Evolutionary conservation across 305 asterid genomes (phyloP).

Genomic region (Fraxinus ornus): DNA sequence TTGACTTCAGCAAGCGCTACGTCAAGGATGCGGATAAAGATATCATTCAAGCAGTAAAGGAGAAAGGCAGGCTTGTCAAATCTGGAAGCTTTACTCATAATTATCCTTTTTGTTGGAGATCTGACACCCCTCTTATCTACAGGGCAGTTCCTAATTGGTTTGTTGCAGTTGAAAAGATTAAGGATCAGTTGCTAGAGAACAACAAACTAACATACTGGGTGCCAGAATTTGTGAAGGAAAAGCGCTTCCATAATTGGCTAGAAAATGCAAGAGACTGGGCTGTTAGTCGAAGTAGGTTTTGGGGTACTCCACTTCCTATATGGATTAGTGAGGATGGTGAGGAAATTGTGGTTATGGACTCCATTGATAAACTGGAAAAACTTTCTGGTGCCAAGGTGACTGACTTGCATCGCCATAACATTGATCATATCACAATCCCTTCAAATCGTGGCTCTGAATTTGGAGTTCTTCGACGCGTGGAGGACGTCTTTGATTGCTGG

Average conservation of each 20-base stretch:
- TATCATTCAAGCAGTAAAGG: slow-evolving; percentile 84
- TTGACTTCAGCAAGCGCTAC: slow-evolving; percentile 65
- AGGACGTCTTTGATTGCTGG: slow-evolving; percentile 99
- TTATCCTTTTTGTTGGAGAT: slow-evolving; percentile 95
- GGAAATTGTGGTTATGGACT: slow-evolving; percentile 84
- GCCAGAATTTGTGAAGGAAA: slow-evolving; percentile 96
- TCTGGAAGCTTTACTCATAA: slow-evolving; percentile 76
- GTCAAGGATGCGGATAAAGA: slow-evolving; percentile 92
- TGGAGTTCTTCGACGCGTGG: slow-evolving; percentile 87
- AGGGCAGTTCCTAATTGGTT: slow-evolving; percentile 99
- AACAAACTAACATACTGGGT: slow-evolving; percentile 92
- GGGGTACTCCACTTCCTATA: slow-evolving; percentile 99
- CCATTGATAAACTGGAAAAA: slow-evolving; percentile 72
- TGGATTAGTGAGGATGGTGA: slow-evolving; percentile 90
- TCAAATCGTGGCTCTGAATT: slow-evolving; percentile 74
- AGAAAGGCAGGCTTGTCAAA: slow-evolving; percentile 83
- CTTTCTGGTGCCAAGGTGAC: slow-evolving; percentile 84
- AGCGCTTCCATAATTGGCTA: slow-evolving; percentile 96
- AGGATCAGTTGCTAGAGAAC: slow-evolving; percentile 84
- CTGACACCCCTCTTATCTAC: slow-evolving; percentile 93
- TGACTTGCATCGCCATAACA: slow-evolving; percentile 89
- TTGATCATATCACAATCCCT: slow-evolving; percentile 92
- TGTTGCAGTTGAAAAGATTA: slow-evolving; percentile 90
- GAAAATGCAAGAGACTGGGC: slow-evolving; percentile 99
- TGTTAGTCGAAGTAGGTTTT: slow-evolving; percentile 94